Conservation (phyloP, 495 filamentous ascomycete species). For the Lepidopterella palustris region DNA sequence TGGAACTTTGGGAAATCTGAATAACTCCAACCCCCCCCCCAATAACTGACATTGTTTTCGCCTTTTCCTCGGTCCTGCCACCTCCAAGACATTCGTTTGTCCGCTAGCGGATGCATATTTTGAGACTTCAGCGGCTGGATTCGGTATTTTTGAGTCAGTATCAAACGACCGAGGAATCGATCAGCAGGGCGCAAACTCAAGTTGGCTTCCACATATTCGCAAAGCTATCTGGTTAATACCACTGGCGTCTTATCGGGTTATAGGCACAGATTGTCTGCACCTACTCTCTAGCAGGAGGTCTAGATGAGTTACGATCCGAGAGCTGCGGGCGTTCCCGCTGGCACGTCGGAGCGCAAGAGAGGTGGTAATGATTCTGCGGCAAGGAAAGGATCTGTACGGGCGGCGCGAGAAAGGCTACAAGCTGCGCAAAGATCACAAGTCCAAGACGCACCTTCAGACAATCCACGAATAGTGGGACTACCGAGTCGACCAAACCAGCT, state of each 20-base stretch:
- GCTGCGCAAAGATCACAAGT: conserved; percentile 1
- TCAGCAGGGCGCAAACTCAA: background rate
- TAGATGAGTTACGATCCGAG: conserved; percentile 28
- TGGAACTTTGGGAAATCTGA: background rate
- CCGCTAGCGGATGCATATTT: background rate
- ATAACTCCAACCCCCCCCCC: background rate
- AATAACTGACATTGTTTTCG: background rate
- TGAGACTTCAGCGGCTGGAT: background rate
- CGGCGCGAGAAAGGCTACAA: conserved; percentile 26
- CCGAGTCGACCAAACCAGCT: conserved; percentile 24
- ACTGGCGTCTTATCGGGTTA: conserved; percentile 20
- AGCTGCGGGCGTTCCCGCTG: conserved; percentile 15
- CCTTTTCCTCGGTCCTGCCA: background rate
- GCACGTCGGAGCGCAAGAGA: conserved; percentile 7
- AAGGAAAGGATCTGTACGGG: conserved; percentile 27
- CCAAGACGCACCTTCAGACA: conserved; percentile 9
- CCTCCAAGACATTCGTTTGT: background rate
- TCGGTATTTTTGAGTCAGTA: background rate
- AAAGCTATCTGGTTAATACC: background rate
- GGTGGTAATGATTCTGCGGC: conserved; percentile 5
- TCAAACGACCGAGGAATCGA: background rate
- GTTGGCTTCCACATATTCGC: background rate
- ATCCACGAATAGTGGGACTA: conserved; percentile 19
- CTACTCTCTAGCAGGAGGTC: conserved; percentile 7
- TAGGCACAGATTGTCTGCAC: conserved; percentile 20